Conservation (phyloP, 345 rosid species). For the Eucalyptus polyanthemos region DNA sequence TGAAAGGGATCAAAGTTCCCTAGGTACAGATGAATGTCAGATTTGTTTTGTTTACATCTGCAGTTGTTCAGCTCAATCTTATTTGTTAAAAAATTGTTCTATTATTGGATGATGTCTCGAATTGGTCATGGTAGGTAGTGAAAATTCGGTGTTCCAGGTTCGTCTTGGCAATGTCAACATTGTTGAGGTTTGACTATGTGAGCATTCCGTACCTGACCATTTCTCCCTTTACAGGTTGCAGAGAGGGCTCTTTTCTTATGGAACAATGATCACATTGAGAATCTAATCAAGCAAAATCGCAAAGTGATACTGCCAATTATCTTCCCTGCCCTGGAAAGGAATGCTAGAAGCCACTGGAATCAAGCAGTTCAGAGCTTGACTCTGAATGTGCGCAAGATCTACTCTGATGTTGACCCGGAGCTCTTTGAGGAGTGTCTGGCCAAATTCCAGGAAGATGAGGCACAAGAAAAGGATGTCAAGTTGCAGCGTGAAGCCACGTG, state of each 20-base stretch:
- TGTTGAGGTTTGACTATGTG: not conserved
- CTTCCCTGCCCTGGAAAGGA: slow-evolving; percentile 63
- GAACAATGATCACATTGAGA: slow-evolving; percentile 87
- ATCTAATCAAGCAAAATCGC: slow-evolving; percentile 65
- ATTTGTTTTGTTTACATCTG: not conserved
- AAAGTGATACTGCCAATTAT: slow-evolving; percentile 68
- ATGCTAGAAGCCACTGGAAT: slow-evolving; percentile 69
- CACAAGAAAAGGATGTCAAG: slow-evolving; percentile 31
- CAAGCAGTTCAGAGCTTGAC: slow-evolving; percentile 80
- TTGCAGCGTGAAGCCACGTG: slow-evolving; percentile 41
- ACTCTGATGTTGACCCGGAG: slow-evolving; percentile 60
- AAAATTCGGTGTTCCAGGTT: not conserved
- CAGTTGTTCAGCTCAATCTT: not conserved
- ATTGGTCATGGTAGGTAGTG: not conserved
- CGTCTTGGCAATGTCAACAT: not conserved
- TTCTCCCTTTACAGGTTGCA: slow-evolving; percentile 41
- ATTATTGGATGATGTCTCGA: not conserved
- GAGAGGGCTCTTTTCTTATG: slow-evolving; percentile 79
- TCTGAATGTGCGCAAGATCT: slow-evolving; percentile 59
- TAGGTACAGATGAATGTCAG: not conserved
- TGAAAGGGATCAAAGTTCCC: not conserved
- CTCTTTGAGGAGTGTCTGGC: slow-evolving; percentile 62
- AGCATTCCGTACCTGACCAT: not conserved
- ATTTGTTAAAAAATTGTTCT: not conserved
- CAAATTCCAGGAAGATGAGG: slow-evolving; percentile 57